Evolutionary conservation across 192 early-diverging fungal genomes (phyloP).

Genomic region (Allomyces macrogynus): DNA sequence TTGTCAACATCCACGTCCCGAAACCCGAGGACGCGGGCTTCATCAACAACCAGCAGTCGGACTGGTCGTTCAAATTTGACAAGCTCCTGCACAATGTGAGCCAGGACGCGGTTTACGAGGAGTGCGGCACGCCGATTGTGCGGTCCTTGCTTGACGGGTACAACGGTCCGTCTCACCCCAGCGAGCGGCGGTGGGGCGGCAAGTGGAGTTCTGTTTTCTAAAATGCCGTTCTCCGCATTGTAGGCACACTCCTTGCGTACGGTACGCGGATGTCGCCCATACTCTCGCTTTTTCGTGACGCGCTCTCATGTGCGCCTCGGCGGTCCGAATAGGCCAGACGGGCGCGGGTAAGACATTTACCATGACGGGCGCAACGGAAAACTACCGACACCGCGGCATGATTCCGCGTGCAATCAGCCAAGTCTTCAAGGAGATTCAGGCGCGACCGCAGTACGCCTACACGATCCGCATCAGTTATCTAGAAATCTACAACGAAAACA

Average conservation of each 20-base stretch:
- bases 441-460: slow-evolving; percentile 27
- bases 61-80: slow-evolving; percentile 44
- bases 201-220: too few relatives aligned
- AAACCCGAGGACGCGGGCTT: slow-evolving; percentile 33
- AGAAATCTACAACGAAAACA: slow-evolving; percentile 41
- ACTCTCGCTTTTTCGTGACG: too few relatives aligned
- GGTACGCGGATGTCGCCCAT: slow-evolving; percentile 5
- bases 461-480: slow-evolving; percentile 30
- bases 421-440: slow-evolving; percentile 27
- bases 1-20: slow-evolving; percentile 33
- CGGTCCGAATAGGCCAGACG: too few relatives aligned
- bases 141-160: slow-evolving; percentile 33
- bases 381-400: slow-evolving; percentile 40
- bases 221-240: too few relatives aligned
- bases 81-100: slow-evolving; percentile 34
- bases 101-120: slow-evolving; percentile 38
- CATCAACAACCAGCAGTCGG: slow-evolving; percentile 45
- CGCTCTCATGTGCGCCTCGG: too few relatives aligned
- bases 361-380: slow-evolving; percentile 43
- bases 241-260: slow-evolving; percentile 27
- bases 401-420: slow-evolving; percentile 36
- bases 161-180: too few relatives aligned
- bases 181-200: too few relatives aligned
- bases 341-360: slow-evolving; percentile 33
- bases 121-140: slow-evolving; percentile 28